Evolutionary conservation across 345 rosid species (phyloP), one percentile per base, ranked within the genome.

Genomic region (Angophora floribunda): DNA sequence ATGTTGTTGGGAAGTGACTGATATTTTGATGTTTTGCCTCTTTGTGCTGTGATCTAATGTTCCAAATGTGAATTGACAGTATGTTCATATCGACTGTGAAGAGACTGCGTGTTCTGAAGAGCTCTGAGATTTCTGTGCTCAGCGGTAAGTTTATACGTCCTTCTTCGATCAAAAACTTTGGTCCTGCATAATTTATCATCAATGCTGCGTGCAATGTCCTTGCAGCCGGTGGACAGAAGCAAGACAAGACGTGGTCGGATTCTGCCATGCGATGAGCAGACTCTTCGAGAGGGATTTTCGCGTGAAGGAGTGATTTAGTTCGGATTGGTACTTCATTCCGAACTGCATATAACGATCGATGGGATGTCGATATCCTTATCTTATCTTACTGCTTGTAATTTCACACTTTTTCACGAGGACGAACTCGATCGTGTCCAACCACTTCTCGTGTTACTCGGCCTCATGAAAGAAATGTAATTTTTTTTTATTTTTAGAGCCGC

Each of bases 71-170:
- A 36, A 49, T 36, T 89, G 88, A 90, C 95, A 97, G 99, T 89
- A 97, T 97, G 99, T 98, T 98, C 90, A 96, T 93, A 44, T 94
- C 98, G 12, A 94, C 97, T 0, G 99, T 96, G 89, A 98, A 94
- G 95, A 96, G 99, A 94, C 93, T 97, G 70, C 97, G 99, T 7
- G 97, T 96, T 87, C 91, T 97, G 93, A 98, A 95, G 95, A 98
- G 94, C 92, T 93, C 98, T 10, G 97, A 96, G 86, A 92, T 96
- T 79, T 92, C 95, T 80, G 90, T 90, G 1, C 86, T 95, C 57
- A 90, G 89, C 90, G 88, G 95, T 93, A 85, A 93, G 96, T 92
- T 24, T 15, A 10, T 41, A 6, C 1, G 26, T 19, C 26, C 44
- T 75, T 59, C 65, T 59, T 75, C 14, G 13, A 41, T 41, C 84